Evolutionary conservation across 768 basidiomycete genomes (phyloP).

Genomic region (Mycena rosella): DNA sequence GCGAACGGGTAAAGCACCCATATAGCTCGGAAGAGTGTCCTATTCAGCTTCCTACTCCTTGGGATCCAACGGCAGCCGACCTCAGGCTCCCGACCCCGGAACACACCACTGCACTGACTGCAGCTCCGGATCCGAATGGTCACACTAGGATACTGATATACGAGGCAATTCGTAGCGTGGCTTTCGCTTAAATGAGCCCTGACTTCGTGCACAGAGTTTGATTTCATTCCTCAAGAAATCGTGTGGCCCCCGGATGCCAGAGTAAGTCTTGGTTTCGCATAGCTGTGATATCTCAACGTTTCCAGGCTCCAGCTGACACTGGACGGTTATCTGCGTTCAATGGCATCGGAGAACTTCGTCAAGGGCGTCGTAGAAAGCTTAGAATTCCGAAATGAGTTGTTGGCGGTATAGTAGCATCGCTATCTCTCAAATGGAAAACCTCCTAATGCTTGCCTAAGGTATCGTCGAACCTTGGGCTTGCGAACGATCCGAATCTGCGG

Average conservation of each 20-base stretch:
- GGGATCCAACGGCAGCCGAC: too few relatives aligned
- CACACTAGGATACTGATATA: too few relatives aligned
- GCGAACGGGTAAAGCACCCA: too few relatives aligned
- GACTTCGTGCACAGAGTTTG: neutral
- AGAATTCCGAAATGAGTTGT: conserved; percentile 3
- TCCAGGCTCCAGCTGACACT: neutral
- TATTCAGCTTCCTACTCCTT: too few relatives aligned
- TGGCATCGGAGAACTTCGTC: conserved; percentile 1
- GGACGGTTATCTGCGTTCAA: neutral
- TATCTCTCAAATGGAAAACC: too few relatives aligned
- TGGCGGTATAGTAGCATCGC: neutral
- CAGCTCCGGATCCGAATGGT: too few relatives aligned
- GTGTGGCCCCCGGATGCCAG: neutral
- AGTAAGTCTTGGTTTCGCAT: neutral
- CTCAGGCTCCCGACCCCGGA: too few relatives aligned
- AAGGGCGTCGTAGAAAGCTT: conserved; percentile 2
- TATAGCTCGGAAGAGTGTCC: too few relatives aligned
- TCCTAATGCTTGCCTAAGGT: neutral
- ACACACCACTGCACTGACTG: too few relatives aligned
- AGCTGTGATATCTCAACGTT: neutral
- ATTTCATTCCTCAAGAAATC: neutral
- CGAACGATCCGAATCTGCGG: neutral
- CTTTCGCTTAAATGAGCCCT: too few relatives aligned
- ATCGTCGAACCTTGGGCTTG: neutral
- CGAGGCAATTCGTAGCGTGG: too few relatives aligned